Percentiles rank a stretch among this genome's conserved stretches.
Evolutionary conservation across 2,329 filamentous ascomycete species (phyloP).

Genomic region (Aurifilum marmelostoma): DNA sequence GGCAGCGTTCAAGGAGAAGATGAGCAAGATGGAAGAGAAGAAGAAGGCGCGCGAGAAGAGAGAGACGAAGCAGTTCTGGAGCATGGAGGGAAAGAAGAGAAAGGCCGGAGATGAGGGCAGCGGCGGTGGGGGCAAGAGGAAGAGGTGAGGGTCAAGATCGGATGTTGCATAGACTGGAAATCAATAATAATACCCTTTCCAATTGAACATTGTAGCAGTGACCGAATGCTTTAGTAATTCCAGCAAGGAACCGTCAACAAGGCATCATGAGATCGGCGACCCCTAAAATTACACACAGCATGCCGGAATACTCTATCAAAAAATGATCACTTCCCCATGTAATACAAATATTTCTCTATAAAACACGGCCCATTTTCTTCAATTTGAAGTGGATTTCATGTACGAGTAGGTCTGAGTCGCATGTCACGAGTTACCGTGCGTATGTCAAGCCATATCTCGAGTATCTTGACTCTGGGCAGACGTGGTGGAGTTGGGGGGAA

Average conservation of each 20-base stretch:
- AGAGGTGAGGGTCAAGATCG: slow-evolving; percentile 32
- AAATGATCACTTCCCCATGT: background rate
- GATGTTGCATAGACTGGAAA: background rate
- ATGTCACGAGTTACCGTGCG: background rate
- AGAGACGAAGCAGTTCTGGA: slow-evolving; percentile 92
- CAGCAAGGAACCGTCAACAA: background rate
- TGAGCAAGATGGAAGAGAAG: slow-evolving; percentile 83
- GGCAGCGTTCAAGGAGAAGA: slow-evolving; percentile 78
- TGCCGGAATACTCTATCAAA: background rate
- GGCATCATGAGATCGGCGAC: too few species aligned
- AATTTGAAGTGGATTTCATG: background rate
- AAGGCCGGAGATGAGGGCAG: slow-evolving; percentile 47
- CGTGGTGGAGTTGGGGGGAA: background rate
- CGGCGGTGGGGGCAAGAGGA: slow-evolving; percentile 46
- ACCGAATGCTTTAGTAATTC: background rate
- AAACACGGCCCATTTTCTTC: too few species aligned
- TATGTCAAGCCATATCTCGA: background rate
- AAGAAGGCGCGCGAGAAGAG: slow-evolving; percentile 83
- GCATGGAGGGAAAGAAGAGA: slow-evolving; percentile 79
- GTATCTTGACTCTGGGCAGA: background rate
- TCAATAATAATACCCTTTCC: background rate
- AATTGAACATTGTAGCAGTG: background rate
- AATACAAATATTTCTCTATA: too few species aligned
- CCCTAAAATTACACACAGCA: background rate
- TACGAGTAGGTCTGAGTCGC: background rate